Conservation (phyloP, 768 basidiomycete genomes). For the Lyophyllum shimeji region DNA sequence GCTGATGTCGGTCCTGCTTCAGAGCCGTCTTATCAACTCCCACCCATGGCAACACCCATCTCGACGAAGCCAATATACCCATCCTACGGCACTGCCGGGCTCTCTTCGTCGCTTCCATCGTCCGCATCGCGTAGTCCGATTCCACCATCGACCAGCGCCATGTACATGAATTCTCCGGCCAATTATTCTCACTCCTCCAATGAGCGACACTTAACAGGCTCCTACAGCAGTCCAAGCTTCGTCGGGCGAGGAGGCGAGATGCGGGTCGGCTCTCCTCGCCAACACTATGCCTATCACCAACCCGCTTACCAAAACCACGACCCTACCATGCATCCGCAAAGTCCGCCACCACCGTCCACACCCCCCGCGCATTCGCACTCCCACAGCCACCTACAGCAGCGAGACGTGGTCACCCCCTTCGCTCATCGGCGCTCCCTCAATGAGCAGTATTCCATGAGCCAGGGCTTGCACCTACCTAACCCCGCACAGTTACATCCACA, state of each 20-base stretch:
- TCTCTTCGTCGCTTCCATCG: constrained; percentile 40
- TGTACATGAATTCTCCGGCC: constrained; percentile 39
- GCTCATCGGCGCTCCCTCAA: constrained; percentile 58
- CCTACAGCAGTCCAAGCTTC: constrained; percentile 49
- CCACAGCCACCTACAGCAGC: constrained; percentile 36
- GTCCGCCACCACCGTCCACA: constrained; percentile 34
- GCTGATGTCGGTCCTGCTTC: constrained; percentile 29
- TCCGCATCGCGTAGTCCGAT: constrained; percentile 43
- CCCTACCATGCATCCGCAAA: constrained; percentile 39
- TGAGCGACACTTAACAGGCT: constrained; percentile 48
- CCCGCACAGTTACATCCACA: constrained; percentile 42
- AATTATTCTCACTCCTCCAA: constrained; percentile 48
- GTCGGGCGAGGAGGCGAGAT: constrained; percentile 39
- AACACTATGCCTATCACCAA: constrained; percentile 54
- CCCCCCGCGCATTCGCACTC: constrained; percentile 31
- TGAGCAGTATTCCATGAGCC: constrained; percentile 49
- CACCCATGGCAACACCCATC: constrained; percentile 45
- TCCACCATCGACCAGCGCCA: constrained; percentile 29
- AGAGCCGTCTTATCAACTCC: constrained; percentile 43
- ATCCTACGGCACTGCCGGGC: constrained; percentile 34
- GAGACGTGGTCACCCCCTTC: constrained; percentile 47
- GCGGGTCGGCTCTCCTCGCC: constrained; percentile 43
- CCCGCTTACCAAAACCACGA: constrained; percentile 46
- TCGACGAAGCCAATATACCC: constrained; percentile 49
- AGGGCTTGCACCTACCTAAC: constrained; percentile 51